These are phyloP conservation scores for Setomelanomma holmii DNA, from an alignment of 2,329 filamentous ascomycete species.

Conservation along the genomic window DNA sequence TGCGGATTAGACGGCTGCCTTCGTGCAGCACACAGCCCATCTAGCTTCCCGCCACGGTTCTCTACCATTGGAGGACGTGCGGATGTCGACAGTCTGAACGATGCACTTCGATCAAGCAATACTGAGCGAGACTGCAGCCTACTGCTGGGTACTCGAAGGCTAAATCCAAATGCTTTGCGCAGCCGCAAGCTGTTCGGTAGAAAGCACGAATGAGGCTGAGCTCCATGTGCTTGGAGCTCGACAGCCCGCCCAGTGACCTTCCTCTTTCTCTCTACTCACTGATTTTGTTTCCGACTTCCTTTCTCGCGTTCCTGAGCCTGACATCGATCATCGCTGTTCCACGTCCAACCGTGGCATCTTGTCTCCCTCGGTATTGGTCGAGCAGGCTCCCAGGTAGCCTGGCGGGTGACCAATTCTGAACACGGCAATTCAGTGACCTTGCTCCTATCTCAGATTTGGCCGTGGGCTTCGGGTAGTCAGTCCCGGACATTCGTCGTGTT, in stretches of 20 bases:
- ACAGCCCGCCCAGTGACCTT: slow-evolving; percentile 9
- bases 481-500: neutral
- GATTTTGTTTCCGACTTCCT: neutral
- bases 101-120: slow-evolving; percentile 26
- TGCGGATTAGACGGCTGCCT: slow-evolving; percentile 10
- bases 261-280: slow-evolving; percentile 9
- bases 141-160: slow-evolving; percentile 12
- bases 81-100: slow-evolving; percentile 6
- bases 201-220: slow-evolving; percentile 22
- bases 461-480: too few species aligned
- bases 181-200: slow-evolving; percentile 10
- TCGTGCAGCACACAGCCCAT: slow-evolving; percentile 25
- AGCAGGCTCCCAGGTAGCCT: neutral
- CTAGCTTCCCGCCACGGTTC: slow-evolving; percentile 23
- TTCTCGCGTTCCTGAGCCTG: slow-evolving; percentile 2
- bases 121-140: slow-evolving; percentile 16
- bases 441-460: neutral
- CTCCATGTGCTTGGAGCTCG: neutral
- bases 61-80: slow-evolving; percentile 24
- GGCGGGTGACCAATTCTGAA: neutral
- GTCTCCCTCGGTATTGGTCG: neutral
- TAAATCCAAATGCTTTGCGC: slow-evolving; percentile 13
- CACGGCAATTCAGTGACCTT: neutral
- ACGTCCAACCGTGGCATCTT: neutral
- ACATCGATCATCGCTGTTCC: neutral